Evolutionary conservation across 2,329 filamentous ascomycete genomes (phyloP), one percentile per base, ranked within the genome.

Genomic region (Hyphodiscus sp.): DNA sequence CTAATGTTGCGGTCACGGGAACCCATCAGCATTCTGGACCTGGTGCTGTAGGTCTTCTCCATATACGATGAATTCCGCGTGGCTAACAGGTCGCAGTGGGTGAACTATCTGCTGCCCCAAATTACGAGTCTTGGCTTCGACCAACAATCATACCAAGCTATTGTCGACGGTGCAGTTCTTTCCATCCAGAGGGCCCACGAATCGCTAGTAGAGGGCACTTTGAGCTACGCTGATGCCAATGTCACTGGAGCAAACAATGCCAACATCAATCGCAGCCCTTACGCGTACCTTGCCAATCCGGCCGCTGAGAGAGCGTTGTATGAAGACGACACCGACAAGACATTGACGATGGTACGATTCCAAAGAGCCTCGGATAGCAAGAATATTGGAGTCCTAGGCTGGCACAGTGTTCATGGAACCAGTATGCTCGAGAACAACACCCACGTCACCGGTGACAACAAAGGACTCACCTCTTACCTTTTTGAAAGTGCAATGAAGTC

Each of bases 1-100:
- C 86, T 65, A 96, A 96, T 64, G 72, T 96, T 26, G 92, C 92
- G 29, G 79, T 97, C 19, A 95, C 89, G 0, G 92, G 91, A 52
- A 96, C 92, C 0, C 92, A 97, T 69, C 91, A 87, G 23, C 92
- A 96, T 71, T 85, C 91, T 29, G 91, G 91, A 0, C 91, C 92
- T 0, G 92, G 88, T 2, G 92, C 87, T 6, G 33, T 50, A 26
- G 23, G 38, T 41, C 2, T 26, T 26, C n/a, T 26, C 7, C 2
- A n/a, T 15, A 29, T 9, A 16, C 20, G 20, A 26, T 46, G 11
- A 46, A 20, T 26, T 13, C 13, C 45, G 45, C 11, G 6, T 11
- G 19, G 9, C 11, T 19, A 11, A 23, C 13, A 29, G 7, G 16
- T 18, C 9, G 3, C 20, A 23, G 41, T 96, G 89, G 89, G 76